Base-by-base conservation (phyloP, 2,329 filamentous ascomycete genomes). In the Ceratocystis lukuohia region DNA sequence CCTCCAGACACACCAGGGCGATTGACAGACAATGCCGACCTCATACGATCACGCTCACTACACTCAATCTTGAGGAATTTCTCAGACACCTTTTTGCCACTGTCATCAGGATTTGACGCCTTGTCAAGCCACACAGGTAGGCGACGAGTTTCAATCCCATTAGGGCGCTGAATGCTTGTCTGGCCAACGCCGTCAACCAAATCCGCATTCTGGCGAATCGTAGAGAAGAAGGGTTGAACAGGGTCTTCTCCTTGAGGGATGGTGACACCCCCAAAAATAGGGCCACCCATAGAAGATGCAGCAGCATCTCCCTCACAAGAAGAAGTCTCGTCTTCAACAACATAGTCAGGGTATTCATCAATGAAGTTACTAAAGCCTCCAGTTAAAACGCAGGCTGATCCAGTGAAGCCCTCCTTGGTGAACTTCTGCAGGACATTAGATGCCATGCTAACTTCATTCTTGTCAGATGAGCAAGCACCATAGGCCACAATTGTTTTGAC, bases 161-260 rank as follows among this genome's bases (percentile, higher is more conserved):
- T 53, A 0, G 82, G 82, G 7, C 82, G 72, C 1, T 74, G 71
- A 5, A 85, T 73, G n/a, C 85, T 81, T 71, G 86, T 85, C 71
- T 96, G 92, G 0, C 94, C 94, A 10, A 97, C 93, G 22, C 94
- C 94, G 70, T 91, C 91, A 41, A 95, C 88, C 20, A 99, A 80
- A 72, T 97, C 94, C 84, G 95, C 93, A 70, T 97, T 96, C 74
- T 97, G 94, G 56, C 94, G 86, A 71, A 99, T 97, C 70, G 96
- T 97, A 69, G 86, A 86, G 74, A 97, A 97, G 77, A 99, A 97
- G 0, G 93, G 92, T 71, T 95, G 96, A 3, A 45, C 25, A 0
- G 85, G 81, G 70, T 84, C 81, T 0, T 84, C 81, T n/a, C 53
- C 66, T 48, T 79, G 78, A 0, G 94, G 94, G 74, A 97, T 85